Evolutionary conservation across 148 eudicot species (phyloP), one percentile per base, ranked within the genome.

Genomic region (Oxyria digyna): DNA sequence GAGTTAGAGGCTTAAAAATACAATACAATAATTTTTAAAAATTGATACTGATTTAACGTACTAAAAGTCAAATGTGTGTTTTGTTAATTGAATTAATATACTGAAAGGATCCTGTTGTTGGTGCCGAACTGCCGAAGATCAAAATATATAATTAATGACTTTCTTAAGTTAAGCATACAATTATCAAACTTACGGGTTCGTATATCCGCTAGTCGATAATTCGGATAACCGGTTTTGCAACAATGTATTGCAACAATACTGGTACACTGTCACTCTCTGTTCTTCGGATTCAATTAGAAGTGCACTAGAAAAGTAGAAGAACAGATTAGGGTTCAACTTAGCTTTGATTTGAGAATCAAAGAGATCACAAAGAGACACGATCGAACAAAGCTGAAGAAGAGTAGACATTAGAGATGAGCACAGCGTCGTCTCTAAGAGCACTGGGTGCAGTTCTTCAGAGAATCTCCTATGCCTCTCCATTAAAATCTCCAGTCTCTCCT

Each of bases 401-500:
- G 21, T 5, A 46, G 52, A 3, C 17, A 7, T 21, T 18, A 66
- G 68, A 38, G 29, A 66, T 66, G 68, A 66, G 43, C 68, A 29
- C 29, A 6, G 26, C 68, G 24, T 37, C 68, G 24, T 66, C 68
- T 37, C 27, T 66, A 27, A 66, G 46, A 66, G 68, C 68, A 35
- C 27, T 66, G 24, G 68, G 68, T 13, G n/a, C 45, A n/a, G 68
- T 66, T 21, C 45, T 66, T 66, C 68, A 66, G 27, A 66, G 68
- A 66, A 1, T 38, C 24, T 63, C 42, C 9, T 13, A 27, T 15
- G 67, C 18, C 1, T 66, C 68, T 26, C 31, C 45, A 37, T 38
- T 66, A 43, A 66, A 66, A 66, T 35, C 29, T 8, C 23, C 68
- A 26, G 27, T 66, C 27, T 10, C 41, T 63, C 24, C 67, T 35